Base-by-base conservation (phyloP, 345 rosid genomes). In the Gynandropsis gynandra region DNA sequence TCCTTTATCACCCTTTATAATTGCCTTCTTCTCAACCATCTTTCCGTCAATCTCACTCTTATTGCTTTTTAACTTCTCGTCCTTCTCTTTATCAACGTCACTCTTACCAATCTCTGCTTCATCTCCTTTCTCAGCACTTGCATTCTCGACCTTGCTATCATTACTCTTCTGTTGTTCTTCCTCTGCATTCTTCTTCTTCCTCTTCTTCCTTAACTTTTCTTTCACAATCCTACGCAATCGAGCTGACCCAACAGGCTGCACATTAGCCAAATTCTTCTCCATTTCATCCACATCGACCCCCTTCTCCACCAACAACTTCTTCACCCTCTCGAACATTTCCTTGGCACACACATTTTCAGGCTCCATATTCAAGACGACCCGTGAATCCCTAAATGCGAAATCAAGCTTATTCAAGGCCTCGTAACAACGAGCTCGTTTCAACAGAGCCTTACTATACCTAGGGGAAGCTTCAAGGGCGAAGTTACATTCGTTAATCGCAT, bases 381-480 rank as follows among this genome's bases (percentile, higher is more conserved):
- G 73, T 36, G 85, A 88, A 80, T 92, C 98, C 65, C 94, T 87
- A 61, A 75, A 77, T 18, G 97, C 97, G 56, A 82, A 78, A 75
- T 92, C 95, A 57, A 87, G 47, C 67, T 83, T 72, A 51, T 85
- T 87, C 88, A 92, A 69, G 29, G 84, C 78, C 71, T 87, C 85
- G 48, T 82, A 92, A 60, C 98, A 92, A 42, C 64, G 75, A 10
- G 97, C 90, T 16, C 98, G 79, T 67, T 71, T 88, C 73, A 92
- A 38, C 49, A 92, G 50, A 37, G 98, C 98, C 53, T 76, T 92
- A 59, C 88, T 82, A 56, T 88, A 87, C 65, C 80, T 88, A 1
- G 98, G 95, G 14, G 94, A 79, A 58, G 80, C 87, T 53, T 92
- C 87, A n/a, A 87, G 61, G 38, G 98, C 97, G 56, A 78, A 65